Evolutionary conservation across 257 asterid genomes (phyloP).

Genomic region (Forsythia suspensa): DNA sequence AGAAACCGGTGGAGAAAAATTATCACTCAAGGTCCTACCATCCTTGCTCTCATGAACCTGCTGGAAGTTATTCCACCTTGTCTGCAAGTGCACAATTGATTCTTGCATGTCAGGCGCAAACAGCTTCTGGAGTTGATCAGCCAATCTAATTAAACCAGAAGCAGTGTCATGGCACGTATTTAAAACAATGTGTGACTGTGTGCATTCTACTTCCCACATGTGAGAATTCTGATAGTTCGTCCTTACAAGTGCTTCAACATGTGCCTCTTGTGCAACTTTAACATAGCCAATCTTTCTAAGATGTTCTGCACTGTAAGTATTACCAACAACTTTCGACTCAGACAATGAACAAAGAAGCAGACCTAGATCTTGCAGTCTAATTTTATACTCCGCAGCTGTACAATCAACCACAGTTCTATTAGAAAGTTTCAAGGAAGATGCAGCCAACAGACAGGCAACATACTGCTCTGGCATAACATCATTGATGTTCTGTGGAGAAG

Average conservation of each 20-base stretch:
- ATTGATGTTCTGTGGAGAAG: slow-evolving; percentile 27
- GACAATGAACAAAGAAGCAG: slow-evolving; percentile 61
- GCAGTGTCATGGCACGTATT: slow-evolving; percentile 84
- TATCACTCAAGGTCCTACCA: slow-evolving; percentile 34
- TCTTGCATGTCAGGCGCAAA: slow-evolving; percentile 90
- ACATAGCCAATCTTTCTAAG: slow-evolving; percentile 76
- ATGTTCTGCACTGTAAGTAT: slow-evolving; percentile 57
- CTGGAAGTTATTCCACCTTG: slow-evolving; percentile 81
- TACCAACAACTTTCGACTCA: slow-evolving; percentile 36
- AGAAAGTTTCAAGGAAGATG: slow-evolving; percentile 77
- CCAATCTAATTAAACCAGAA: slow-evolving; percentile 64
- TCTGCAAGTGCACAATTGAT: slow-evolving; percentile 84
- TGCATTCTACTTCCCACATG: slow-evolving; percentile 84
- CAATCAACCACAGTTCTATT: slow-evolving; percentile 45
- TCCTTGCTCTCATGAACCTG: slow-evolving; percentile 48
- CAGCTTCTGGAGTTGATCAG: slow-evolving; percentile 80
- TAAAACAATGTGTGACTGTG: slow-evolving; percentile 59
- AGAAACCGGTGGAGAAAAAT: slow-evolving; percentile 40
- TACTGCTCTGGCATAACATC: slow-evolving; percentile 41
- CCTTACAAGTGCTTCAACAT: slow-evolving; percentile 65
- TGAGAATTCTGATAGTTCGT: slow-evolving; percentile 56
- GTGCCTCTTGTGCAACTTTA: slow-evolving; percentile 85
- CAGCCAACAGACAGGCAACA: slow-evolving; percentile 82
- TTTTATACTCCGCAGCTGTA: slow-evolving; percentile 52
- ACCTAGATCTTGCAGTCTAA: slow-evolving; percentile 77